Percentiles rank a stretch among this genome's conserved stretches.
These are phyloP conservation scores for Stropharia rugosoannulata DNA, from an alignment of 768 basidiomycete species.

Conservation along the genomic window DNA sequence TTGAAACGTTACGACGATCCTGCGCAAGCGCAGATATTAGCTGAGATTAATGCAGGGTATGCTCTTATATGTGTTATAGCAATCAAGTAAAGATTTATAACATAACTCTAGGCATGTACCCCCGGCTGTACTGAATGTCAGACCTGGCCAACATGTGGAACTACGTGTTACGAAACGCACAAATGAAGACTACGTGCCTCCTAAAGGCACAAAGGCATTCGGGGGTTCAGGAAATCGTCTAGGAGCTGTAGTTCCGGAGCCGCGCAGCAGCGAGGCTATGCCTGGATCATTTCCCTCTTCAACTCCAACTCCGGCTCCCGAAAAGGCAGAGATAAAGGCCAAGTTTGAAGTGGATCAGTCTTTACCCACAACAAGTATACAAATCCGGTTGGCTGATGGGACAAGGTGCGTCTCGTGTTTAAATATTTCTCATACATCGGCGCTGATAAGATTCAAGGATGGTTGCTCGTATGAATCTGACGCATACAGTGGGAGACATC, in stretches of 20 bases:
- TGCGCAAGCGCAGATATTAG: constrained; percentile 62
- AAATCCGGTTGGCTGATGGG: constrained; percentile 89
- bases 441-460: constrained; percentile 43
- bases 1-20: constrained; percentile 85
- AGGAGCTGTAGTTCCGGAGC: constrained; percentile 69
- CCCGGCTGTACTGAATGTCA: constrained; percentile 70
- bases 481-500: constrained; percentile 85
- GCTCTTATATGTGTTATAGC: constrained; percentile 8
- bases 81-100: background rate
- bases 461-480: constrained; percentile 85
- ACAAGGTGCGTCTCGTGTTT: constrained; percentile 54
- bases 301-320: constrained; percentile 17
- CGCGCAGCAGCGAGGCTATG: constrained; percentile 32
- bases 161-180: constrained; percentile 72
- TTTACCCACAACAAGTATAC: constrained; percentile 84
- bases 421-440: background rate
- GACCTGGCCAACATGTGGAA: constrained; percentile 78
- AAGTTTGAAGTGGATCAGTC: constrained; percentile 81
- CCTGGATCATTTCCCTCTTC: constrained; percentile 57
- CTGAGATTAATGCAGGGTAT: constrained; percentile 80
- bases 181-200: constrained; percentile 68
- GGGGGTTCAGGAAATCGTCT: constrained; percentile 77
- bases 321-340: constrained; percentile 41
- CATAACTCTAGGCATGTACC: constrained; percentile 65
- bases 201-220: constrained; percentile 54